phyloP scores from a whole-genome alignment of 768 basidiomycete species.

The Hypholoma fasciculare region DNA sequence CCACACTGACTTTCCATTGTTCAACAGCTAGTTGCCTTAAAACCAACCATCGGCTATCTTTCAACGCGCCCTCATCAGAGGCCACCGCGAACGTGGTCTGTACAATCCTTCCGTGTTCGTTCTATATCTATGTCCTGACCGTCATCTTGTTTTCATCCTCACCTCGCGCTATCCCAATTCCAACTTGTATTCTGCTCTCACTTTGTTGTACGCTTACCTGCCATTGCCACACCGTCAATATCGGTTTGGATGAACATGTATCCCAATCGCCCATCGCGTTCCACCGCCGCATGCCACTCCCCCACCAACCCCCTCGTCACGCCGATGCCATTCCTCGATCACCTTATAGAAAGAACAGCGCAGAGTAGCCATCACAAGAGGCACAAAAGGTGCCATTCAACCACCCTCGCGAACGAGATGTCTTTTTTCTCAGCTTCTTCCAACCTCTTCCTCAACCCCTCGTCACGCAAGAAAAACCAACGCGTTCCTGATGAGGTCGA shows the following conservation, averaged over 20 bases:
- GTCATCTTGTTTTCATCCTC: constrained; percentile 15
- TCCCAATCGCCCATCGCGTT: constrained; percentile 7
- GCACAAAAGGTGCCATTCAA: constrained; percentile 39
- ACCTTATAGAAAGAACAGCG: constrained; percentile 31
- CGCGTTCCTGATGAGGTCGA: constrained; percentile 48
- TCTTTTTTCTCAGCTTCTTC: constrained; percentile 49
- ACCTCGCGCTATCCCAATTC: constrained; percentile 16
- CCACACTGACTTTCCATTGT: constrained; percentile 29
- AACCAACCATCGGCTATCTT: constrained; percentile 23
- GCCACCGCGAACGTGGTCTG: constrained; percentile 31
- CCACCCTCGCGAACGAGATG: constrained; percentile 45
- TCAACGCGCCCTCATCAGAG: constrained; percentile 10
- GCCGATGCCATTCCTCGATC: constrained; percentile 39
- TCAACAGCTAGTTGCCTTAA: constrained; percentile 26
- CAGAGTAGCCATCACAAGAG: constrained; percentile 39
- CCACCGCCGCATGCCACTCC: constrained; percentile 13
- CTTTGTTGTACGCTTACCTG: background rate
- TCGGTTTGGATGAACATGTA: background rate
- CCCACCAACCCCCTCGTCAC: constrained; percentile 16
- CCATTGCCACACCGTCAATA: background rate
- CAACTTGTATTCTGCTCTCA: background rate
- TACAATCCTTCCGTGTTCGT: constrained; percentile 14
- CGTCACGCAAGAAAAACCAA: constrained; percentile 50
- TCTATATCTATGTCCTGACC: constrained; percentile 30
- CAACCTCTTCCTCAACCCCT: constrained; percentile 43